A percentile compares a stretch with the other conserved stretches of the same genome.
These are phyloP conservation scores for Globisporangium camurandrum DNA, from an alignment of 352 stramenopile species.

Conservation along the genomic window DNA sequence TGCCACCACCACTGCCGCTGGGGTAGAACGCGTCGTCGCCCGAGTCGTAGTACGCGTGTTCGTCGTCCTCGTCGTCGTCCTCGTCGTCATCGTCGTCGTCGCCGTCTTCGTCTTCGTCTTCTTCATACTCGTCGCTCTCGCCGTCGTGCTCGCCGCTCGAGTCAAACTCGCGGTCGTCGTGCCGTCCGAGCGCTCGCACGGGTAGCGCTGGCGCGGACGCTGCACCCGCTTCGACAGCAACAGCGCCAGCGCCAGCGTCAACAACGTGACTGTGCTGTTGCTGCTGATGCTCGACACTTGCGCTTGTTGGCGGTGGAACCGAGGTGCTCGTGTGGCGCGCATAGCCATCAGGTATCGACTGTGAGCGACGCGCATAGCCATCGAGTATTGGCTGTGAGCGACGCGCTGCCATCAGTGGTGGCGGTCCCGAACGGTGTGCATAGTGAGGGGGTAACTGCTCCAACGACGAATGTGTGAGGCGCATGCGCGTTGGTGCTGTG, in stretches of 20 bases:
- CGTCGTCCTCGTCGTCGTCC: constrained; percentile 32
- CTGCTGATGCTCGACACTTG: neutral
- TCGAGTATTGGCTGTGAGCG: neutral
- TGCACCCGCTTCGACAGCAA: too few species aligned
- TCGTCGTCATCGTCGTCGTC: constrained; percentile 44
- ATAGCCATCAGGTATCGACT: too few species aligned
- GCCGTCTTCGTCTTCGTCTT: constrained; percentile 19
- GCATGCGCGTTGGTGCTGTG: too few species aligned
- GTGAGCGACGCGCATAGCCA: too few species aligned
- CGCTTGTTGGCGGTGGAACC: neutral
- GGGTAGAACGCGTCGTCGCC: constrained; percentile 37
- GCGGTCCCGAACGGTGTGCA: neutral
- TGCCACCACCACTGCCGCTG: neutral
- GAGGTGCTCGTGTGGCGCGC: too few species aligned
- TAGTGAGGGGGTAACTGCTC: neutral
- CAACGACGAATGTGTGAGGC: too few species aligned
- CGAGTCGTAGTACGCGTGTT: constrained; percentile 47
- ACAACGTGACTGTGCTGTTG: constrained; percentile 1
- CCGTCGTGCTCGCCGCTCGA: constrained; percentile 13
- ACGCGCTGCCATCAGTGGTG: constrained; percentile 2
- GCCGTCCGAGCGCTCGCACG: constrained; percentile 3
- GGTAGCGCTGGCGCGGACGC: neutral
- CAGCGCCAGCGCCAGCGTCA: neutral
- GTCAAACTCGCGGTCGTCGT: constrained; percentile 8
- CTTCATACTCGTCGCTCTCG: constrained; percentile 13